These are phyloP conservation scores for Kandelia obovata DNA, from an alignment of 345 rosid species.

Conservation along the genomic window DNA sequence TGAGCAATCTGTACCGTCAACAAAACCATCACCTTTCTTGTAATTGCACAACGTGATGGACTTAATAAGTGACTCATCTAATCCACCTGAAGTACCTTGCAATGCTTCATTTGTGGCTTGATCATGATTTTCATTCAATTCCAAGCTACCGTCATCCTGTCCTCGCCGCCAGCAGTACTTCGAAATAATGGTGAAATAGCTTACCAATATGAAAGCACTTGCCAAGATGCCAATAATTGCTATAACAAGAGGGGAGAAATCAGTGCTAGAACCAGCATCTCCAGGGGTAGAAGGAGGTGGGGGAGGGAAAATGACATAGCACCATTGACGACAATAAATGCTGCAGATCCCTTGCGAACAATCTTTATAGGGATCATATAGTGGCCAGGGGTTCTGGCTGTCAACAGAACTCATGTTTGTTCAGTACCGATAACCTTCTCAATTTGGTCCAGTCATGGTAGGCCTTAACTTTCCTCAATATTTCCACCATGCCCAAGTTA, in stretches of 20 bases:
- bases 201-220: constrained; percentile 65
- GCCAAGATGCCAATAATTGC: constrained; percentile 72
- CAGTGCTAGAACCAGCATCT: constrained; percentile 39
- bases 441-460: constrained; percentile 5
- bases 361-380: constrained; percentile 52
- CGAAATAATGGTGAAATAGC: constrained; percentile 71
- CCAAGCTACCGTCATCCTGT: constrained; percentile 1
- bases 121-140: constrained; percentile 13
- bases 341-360: constrained; percentile 81
- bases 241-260: constrained; percentile 72
- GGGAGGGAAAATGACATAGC: constrained; percentile 75
- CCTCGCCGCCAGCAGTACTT: constrained; percentile 48
- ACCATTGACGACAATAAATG: constrained; percentile 87
- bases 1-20: constrained; percentile 67
- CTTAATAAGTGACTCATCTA: constrained; percentile 58
- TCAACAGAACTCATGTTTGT: constrained; percentile 39
- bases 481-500: neutral
- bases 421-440: neutral
- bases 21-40: constrained; percentile 46
- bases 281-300: constrained; percentile 49
- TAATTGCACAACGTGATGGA: constrained; percentile 58
- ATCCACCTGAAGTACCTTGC: constrained; percentile 32
- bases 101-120: constrained; percentile 18
- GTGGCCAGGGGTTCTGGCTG: constrained; percentile 47
- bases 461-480: too few relatives aligned